A percentile compares a stretch with the other conserved stretches of the same genome.
phyloP scores from a whole-genome alignment of 768 basidiomycete species.

The Lactifluus subvellereus region DNA sequence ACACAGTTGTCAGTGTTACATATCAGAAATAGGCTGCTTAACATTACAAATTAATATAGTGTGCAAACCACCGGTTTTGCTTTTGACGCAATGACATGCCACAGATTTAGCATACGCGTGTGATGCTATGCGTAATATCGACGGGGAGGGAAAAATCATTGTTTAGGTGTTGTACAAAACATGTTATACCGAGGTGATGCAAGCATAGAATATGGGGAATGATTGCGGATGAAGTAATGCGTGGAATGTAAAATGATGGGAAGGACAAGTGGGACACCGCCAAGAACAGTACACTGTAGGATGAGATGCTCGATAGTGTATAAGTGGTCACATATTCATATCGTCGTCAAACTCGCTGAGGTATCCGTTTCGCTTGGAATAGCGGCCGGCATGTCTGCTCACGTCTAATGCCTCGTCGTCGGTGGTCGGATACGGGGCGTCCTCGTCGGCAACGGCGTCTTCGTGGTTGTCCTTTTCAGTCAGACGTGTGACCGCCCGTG shows the following conservation, averaged over 20 bases:
- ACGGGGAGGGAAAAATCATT: conserved; percentile 1
- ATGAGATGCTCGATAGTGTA: conserved; percentile 3
- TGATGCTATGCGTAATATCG: conserved; percentile 5
- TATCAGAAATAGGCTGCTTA: not conserved
- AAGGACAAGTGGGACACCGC: conserved; percentile 2
- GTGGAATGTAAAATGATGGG: conserved; percentile 13
- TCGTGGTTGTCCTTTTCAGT: conserved; percentile 30
- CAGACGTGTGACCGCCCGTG: conserved; percentile 39
- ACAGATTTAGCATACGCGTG: conserved; percentile 3
- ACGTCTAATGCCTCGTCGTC: conserved; percentile 77
- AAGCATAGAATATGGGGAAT: conserved; percentile 18
- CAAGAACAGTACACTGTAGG: conserved; percentile 3
- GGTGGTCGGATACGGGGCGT: conserved; percentile 45
- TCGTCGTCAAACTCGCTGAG: conserved; percentile 33
- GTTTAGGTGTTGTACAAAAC: conserved; percentile 16
- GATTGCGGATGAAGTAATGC: conserved; percentile 14
- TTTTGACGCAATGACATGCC: conserved; percentile 6
- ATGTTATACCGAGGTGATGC: conserved; percentile 15
- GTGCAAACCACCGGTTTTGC: not conserved
- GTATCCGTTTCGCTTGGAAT: conserved; percentile 52
- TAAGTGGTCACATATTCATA: conserved; percentile 29
- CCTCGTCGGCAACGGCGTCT: conserved; percentile 31
- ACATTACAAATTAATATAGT: conserved; percentile 17
- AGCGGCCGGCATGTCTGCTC: conserved; percentile 58
- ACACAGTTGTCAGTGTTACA: not conserved